A percentile compares a stretch with the other conserved stretches of the same genome.
Evolutionary conservation across 208 protist genomes (phyloP).

Genomic region (Acanthamoeba triangularis): DNA sequence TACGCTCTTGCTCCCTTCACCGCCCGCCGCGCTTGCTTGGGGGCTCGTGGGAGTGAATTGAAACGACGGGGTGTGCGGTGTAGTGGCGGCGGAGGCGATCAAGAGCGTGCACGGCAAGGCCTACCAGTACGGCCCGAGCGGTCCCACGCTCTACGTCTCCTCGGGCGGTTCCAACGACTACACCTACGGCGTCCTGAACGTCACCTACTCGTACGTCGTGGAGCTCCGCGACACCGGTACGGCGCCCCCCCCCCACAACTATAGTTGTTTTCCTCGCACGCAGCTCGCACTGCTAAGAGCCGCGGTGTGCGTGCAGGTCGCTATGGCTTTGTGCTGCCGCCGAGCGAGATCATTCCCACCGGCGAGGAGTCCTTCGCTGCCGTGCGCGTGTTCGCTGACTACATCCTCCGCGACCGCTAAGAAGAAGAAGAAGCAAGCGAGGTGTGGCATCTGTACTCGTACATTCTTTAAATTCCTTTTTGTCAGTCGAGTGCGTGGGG

Average conservation of each 20-base stretch:
- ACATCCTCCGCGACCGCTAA: not conserved
- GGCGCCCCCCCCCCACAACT: not conserved
- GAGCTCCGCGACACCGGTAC: constrained; percentile 76
- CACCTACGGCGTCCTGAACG: constrained; percentile 59
- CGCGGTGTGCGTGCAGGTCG: not conserved
- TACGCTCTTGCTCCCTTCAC: not conserved
- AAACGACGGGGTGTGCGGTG: not conserved
- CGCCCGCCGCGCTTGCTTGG: not conserved
- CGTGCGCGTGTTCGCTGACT: not conserved
- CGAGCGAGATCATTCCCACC: constrained; percentile 74
- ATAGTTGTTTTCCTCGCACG: too few species aligned
- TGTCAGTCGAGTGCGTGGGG: too few species aligned
- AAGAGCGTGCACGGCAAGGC: not conserved
- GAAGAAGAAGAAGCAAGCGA: not conserved
- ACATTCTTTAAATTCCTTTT: too few species aligned
- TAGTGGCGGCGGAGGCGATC: constrained; percentile 6
- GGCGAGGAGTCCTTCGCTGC: constrained; percentile 69
- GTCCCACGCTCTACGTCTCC: not conserved
- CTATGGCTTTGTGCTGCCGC: constrained; percentile 74
- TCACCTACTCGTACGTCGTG: constrained; percentile 35
- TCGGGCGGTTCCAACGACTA: constrained; percentile 75
- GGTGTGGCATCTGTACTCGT: too few species aligned
- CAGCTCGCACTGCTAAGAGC: not conserved
- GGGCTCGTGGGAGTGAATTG: too few species aligned
- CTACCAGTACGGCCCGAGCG: not conserved